Conservation (phyloP, 1,284 basidiomycete species). For the Peniophora sp. region DNA sequence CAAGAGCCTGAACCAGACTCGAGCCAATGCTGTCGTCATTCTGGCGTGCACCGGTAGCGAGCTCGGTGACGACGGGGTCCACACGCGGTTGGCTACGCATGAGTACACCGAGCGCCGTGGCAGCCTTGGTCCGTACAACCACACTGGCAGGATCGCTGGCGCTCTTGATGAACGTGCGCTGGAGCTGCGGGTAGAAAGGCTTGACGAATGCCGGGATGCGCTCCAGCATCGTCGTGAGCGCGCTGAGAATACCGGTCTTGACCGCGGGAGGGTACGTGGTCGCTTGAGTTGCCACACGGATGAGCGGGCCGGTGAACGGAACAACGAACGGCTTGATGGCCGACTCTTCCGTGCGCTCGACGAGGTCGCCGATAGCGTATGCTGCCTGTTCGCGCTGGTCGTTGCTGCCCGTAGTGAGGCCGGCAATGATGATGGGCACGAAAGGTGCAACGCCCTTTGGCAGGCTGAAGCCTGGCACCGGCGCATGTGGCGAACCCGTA, state of each 20-base stretch:
- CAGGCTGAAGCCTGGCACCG: constrained; percentile 84
- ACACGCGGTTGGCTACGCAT: constrained; percentile 87
- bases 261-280: constrained; percentile 85
- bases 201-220: constrained; percentile 86
- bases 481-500: constrained; percentile 70
- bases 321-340: constrained; percentile 97
- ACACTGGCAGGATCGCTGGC: constrained; percentile 75
- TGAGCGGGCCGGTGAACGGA: constrained; percentile 93
- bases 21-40: constrained; percentile 72
- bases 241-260: constrained; percentile 82
- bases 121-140: constrained; percentile 78
- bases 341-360: constrained; percentile 82
- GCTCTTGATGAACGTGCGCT: constrained; percentile 95
- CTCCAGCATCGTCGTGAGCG: constrained; percentile 76
- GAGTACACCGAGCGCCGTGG: constrained; percentile 80
- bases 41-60: constrained; percentile 62
- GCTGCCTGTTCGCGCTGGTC: constrained; percentile 90
- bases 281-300: constrained; percentile 86
- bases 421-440: constrained; percentile 86
- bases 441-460: constrained; percentile 87
- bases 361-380: constrained; percentile 90
- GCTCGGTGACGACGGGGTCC: constrained; percentile 84
- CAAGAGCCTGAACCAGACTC: constrained; percentile 72
- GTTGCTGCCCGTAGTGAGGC: constrained; percentile 75
- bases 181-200: constrained; percentile 97